Evolutionary conservation across 805 yeast genomes (phyloP), one percentile per base, ranked within the genome.

Genomic region (Kodamaea laetipori): DNA sequence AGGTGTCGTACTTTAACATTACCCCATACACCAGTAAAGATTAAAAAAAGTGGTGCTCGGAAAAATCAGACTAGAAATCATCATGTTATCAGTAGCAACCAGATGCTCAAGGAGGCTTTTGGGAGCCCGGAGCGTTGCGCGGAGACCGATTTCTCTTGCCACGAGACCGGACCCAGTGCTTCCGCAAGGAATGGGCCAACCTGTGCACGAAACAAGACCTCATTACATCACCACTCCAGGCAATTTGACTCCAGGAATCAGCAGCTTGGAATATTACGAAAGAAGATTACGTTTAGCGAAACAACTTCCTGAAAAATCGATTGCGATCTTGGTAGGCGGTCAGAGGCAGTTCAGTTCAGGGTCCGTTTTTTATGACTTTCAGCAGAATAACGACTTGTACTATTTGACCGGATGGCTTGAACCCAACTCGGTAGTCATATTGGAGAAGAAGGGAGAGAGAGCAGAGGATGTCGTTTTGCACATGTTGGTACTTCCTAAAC

Each of bases 321-420:
- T 86, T 19, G 90, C 92, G 0, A 79, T 94, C 16, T 61, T 90
- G 6, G 80, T 84, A 1, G 95, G 97, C 0, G 77, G 77, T 55
- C 71, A 76, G 28, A 71, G 84, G 7, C 86, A 87, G 59, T 89
- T 72, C 63, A 87, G 96, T 7, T 82, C 97, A 0, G 96, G 96
- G 0, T 80, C 92, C 7, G 98, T 92, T 1, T 94, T 94, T 56
- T 82, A 90, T 58, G 85, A 86, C 28, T 94, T 94, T 59, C 95
- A 92, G 58, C 99, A 94, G 66, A 85, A 90, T 58, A 92, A 86
- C 42, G 90, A 94, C 59, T 71, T 94, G 15, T 90, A 69, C 64
- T 92, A 92, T 61, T 64, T 92, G 47, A 84, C 95, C 1, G 98
- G 98, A 3, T 90, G 95, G 88, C 76, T 86, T 48, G 97, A 90